Percentiles rank a stretch among this genome's conserved stretches.
These are phyloP conservation scores for Metrosideros polymorpha DNA, from an alignment of 441 rosid genomes.

Conservation along the genomic window DNA sequence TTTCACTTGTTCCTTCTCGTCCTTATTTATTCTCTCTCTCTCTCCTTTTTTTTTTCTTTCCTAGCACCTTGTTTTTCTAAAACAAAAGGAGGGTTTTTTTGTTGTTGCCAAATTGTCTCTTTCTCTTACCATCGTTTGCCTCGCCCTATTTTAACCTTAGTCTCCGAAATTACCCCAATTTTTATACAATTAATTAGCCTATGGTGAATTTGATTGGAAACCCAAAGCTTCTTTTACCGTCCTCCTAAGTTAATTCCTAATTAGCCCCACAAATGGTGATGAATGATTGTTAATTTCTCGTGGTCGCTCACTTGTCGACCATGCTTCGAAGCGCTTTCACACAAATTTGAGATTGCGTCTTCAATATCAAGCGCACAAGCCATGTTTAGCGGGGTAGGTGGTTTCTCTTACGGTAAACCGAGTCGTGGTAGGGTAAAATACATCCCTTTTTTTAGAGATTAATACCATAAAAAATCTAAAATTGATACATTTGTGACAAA, in stretches of 20 bases:
- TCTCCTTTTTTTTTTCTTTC: not conserved
- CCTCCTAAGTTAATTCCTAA: not conserved
- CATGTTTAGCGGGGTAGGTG: too few relatives aligned
- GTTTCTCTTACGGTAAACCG: not conserved
- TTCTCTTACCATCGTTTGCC: not conserved
- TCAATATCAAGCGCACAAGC: not conserved
- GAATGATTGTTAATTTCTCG: not conserved
- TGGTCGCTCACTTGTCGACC: not conserved
- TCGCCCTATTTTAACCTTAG: not conserved
- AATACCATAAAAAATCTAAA: too few relatives aligned
- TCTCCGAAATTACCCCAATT: not conserved
- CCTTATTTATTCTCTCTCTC: not conserved
- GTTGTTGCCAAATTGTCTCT: not conserved
- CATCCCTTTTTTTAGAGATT: too few relatives aligned
- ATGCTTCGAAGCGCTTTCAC: not conserved
- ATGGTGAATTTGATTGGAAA: not conserved
- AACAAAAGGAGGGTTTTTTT: not conserved
- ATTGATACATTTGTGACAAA: too few relatives aligned
- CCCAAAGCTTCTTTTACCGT: not conserved
- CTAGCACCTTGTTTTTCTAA: conserved; percentile 16
- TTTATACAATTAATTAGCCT: not conserved
- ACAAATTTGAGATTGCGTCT: not conserved
- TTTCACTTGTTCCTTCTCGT: conserved; percentile 6
- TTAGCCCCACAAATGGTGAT: not conserved
- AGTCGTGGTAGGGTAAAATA: too few relatives aligned